Base-by-base conservation (phyloP, 805 yeast genomes). In the Pichia ethanolica region DNA sequence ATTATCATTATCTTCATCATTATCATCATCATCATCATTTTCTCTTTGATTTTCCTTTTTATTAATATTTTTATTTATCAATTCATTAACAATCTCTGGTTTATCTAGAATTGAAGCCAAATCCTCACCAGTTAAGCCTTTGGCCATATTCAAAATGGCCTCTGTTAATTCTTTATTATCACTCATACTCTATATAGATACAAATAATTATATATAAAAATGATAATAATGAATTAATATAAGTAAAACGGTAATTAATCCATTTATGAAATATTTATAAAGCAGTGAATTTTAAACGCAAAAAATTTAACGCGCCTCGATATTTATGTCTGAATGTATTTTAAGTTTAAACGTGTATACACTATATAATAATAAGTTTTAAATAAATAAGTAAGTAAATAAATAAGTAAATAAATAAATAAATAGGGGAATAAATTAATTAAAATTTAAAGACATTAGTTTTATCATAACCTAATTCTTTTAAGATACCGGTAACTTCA, bases 391-490 rank as follows among this genome's bases (percentile, higher is more conserved):
- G 3, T 20, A 20, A 20, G 3, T 20, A 20, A 20, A 20, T 20
- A 20, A 20, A 20, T 20, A 20, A 20, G 3, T 20, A 20, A 20
- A 20, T 20, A 20, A 20, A 20, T 20, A 20, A 20, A 20, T 20
- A 20, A 20, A 20, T 20, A 20, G 3, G 25, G 14, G 32, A 14
- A 26, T 6, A 32, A 9, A 9, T 11, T 11, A 32, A 48, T 64
- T 79, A 90, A 65, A 87, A 90, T 73, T 93, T 93, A 74, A 79
- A 91, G 48, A 93, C 98, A 62, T 86, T 82, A 51, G 85, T 89
- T 72, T 86, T 84, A 68, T 79, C 71, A 81, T 77, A 90, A 47
- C 97, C 97, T 57, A 93, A 78, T 42, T 91, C 97, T 60, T 81
- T 81, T 65, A 93, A 80, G 46, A 83, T 81, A 64, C 99, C 99